Evolutionary conservation across 2,329 filamentous ascomycete species (phyloP).

Genomic region (Stachybotrys echinatus): DNA sequence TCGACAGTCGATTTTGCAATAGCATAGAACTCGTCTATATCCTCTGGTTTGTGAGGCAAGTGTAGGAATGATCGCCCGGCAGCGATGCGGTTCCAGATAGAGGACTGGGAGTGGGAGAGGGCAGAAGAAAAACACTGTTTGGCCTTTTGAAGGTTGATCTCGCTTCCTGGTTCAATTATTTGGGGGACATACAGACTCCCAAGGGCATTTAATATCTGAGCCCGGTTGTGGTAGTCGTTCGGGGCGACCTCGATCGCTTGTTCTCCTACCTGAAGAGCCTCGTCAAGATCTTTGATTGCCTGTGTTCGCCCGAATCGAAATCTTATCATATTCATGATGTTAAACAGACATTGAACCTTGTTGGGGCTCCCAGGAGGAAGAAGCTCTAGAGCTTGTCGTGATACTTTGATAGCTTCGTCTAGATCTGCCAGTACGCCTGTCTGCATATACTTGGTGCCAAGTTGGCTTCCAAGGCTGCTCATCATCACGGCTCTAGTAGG

Average conservation of each 20-base stretch:
- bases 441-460: neutral
- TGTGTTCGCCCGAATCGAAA: neutral
- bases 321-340: neutral
- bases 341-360: neutral
- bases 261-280: too few relatives aligned
- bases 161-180: too few relatives aligned
- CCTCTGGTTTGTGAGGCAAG: neutral
- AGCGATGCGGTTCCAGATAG: neutral
- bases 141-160: neutral
- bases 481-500: neutral
- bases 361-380: neutral
- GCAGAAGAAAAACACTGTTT: neutral
- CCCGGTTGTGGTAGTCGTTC: neutral
- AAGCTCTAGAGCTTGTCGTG: neutral
- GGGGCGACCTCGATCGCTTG: neutral
- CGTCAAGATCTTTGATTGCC: neutral
- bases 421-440: neutral
- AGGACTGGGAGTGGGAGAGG: neutral
- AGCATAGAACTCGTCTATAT: neutral
- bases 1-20: neutral
- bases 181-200: too few relatives aligned
- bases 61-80: neutral
- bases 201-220: neutral
- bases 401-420: slow-evolving; percentile 1
- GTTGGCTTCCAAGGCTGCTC: neutral